These are phyloP conservation scores for Aspergillus versicolor DNA, from an alignment of 2,329 filamentous ascomycete species.

Conservation along the genomic window DNA sequence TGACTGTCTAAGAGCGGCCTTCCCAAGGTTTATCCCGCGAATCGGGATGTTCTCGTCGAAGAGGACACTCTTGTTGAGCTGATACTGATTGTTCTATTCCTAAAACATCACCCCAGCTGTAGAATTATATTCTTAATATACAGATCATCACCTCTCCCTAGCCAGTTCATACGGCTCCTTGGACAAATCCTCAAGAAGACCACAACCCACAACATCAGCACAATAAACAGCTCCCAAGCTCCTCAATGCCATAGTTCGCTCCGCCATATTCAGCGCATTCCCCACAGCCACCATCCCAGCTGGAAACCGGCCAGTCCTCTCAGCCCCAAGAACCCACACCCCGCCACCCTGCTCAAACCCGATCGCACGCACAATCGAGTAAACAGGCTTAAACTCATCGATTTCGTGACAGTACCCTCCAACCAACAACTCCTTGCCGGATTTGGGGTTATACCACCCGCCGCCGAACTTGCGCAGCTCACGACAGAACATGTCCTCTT, in stretches of 20 bases:
- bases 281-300: neutral
- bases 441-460: neutral
- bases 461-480: slow-evolving; percentile 3
- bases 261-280: slow-evolving; percentile 10
- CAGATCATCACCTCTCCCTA: neutral
- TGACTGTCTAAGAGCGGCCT: no score
- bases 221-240: slow-evolving; percentile 1
- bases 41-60: no score
- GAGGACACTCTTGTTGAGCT: no score
- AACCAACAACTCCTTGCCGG: neutral
- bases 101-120: no score
- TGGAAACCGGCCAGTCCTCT: neutral
- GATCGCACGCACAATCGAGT: neutral
- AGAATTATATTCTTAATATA: no score
- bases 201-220: neutral
- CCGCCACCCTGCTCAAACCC: neutral
- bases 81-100: no score
- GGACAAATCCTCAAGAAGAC: neutral
- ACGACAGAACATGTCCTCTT: slow-evolving; percentile 4
- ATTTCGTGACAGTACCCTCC: neutral
- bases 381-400: neutral
- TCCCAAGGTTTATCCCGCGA: no score
- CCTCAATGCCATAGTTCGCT: neutral
- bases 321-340: neutral
- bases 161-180: neutral